Percentiles rank a stretch among this genome's conserved stretches.
These are phyloP conservation scores for Laguncularia racemosa DNA, from an alignment of 345 rosid genomes.

Conservation along the genomic window DNA sequence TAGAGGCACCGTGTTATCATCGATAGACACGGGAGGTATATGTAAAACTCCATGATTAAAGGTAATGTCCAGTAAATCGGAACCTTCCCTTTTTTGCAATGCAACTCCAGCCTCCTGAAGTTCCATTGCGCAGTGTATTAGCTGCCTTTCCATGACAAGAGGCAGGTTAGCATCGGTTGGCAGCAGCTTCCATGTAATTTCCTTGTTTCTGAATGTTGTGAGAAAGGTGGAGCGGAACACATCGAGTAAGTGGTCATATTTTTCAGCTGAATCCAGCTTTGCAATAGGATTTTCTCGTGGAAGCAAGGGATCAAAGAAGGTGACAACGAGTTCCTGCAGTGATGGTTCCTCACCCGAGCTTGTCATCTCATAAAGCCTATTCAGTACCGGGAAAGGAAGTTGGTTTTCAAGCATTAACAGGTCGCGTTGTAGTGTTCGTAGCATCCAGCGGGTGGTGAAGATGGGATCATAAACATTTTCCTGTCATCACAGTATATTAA, in stretches of 20 bases:
- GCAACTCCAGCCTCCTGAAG: conserved; percentile 7
- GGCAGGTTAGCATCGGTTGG: neutral
- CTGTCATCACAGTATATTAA: neutral
- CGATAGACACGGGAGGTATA: conserved; percentile 10
- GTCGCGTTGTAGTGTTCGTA: conserved; percentile 12
- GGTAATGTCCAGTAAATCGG: conserved; percentile 7
- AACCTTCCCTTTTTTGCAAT: conserved; percentile 1
- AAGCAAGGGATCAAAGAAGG: conserved; percentile 11
- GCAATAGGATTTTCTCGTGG: conserved; percentile 3
- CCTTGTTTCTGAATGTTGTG: neutral
- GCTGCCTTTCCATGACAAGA: conserved; percentile 2
- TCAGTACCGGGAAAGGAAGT: conserved; percentile 9
- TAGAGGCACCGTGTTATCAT: conserved; percentile 9
- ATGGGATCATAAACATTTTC: conserved; percentile 10
- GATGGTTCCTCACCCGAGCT: neutral
- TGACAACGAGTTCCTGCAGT: conserved; percentile 2
- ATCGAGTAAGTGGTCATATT: conserved; percentile 7
- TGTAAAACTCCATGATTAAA: conserved; percentile 1
- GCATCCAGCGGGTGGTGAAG: conserved; percentile 11
- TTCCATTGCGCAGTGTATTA: conserved; percentile 7
- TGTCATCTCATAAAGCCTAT: conserved; percentile 2
- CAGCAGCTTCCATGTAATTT: neutral
- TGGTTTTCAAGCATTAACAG: conserved; percentile 16
- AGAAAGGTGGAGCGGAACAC: conserved; percentile 14
- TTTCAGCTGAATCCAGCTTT: neutral